Base-by-base conservation (phyloP, 495 filamentous ascomycete species). In the Amniculicola lignicola region DNA sequence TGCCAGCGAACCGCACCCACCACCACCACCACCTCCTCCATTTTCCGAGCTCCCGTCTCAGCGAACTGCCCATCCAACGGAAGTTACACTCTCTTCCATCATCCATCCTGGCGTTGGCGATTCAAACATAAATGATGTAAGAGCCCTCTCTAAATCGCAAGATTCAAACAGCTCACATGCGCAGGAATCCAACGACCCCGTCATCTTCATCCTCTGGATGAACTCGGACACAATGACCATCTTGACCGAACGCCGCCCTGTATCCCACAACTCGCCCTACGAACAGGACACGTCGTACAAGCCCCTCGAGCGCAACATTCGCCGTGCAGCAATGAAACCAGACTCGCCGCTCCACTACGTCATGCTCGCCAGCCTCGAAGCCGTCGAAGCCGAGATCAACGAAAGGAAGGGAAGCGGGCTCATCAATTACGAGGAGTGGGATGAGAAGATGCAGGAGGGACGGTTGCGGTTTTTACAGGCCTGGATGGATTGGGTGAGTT, bases 401-500 rank as follows among this genome's bases (percentile, higher is more conserved):
- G 46, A 56, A 31, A 29, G 61, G 19, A 57, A 57, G 31, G 61
- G 56, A 3, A 48, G 29, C 18, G 61, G 61, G 11, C 22, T 60
- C 45, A n/a, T 64, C 1, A 52, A 44, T 23, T 60, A 21, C n/a
- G 45, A 51, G 12, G 61, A 64, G 47, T 60, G 60, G 47, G 23
- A 48, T 19, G 33, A 39, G 16, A 44, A 29, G 2, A 31, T 57
- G 38, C 23, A 41, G 23, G 54, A 39, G 9, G 61, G 48, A 0
- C 46, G 28, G 10, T 22, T 60, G 11, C 41, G 57, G 46, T 64
- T 64, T 44, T 40, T 64, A 19, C 56, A 64, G 52, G 31, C 28
- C 18, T 64, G 61, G 61, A 42, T 64, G 51, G 61, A 64, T 40
- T 60, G 56, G 56, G 61, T 61, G 29, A 61, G 51, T 46, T 64